Evolutionary conservation across 2,329 filamentous ascomycete species (phyloP).

Genomic region (Neofusicoccum parvum): DNA sequence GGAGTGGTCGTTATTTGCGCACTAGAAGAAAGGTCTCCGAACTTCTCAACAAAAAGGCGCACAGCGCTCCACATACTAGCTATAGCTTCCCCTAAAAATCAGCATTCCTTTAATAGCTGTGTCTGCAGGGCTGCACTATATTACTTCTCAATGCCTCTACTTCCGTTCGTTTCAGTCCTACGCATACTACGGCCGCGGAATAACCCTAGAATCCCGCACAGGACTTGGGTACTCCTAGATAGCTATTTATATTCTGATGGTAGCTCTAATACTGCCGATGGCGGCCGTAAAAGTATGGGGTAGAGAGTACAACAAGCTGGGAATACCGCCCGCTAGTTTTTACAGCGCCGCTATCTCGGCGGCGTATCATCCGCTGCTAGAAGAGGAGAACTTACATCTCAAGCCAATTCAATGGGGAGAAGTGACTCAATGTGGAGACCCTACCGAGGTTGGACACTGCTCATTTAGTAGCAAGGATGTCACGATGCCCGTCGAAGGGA

Average conservation of each 20-base stretch:
- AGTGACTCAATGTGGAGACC: neutral
- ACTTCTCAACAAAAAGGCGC: slow-evolving; percentile 38
- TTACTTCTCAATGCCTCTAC: slow-evolving; percentile 40
- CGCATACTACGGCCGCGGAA: too few species aligned
- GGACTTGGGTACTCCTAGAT: too few species aligned
- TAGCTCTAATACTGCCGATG: neutral
- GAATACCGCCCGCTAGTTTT: neutral
- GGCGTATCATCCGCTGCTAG: neutral
- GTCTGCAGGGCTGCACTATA: slow-evolving; percentile 44
- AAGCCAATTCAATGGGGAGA: neutral
- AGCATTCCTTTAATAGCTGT: slow-evolving; percentile 38
- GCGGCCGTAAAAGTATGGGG: neutral
- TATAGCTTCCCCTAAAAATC: slow-evolving; percentile 43
- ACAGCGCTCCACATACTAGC: slow-evolving; percentile 46
- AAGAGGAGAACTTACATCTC: neutral
- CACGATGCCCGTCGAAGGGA: neutral
- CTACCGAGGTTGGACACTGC: neutral
- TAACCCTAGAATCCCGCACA: too few species aligned
- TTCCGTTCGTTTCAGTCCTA: neutral
- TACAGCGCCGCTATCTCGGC: neutral
- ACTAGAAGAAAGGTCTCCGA: slow-evolving; percentile 36
- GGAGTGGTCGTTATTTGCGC: slow-evolving; percentile 50
- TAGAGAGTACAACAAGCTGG: neutral
- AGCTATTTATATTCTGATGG: neutral
- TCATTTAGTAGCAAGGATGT: neutral